Base-by-base conservation (phyloP, 2,329 filamentous ascomycete species). In the Fusarium nygamai region DNA sequence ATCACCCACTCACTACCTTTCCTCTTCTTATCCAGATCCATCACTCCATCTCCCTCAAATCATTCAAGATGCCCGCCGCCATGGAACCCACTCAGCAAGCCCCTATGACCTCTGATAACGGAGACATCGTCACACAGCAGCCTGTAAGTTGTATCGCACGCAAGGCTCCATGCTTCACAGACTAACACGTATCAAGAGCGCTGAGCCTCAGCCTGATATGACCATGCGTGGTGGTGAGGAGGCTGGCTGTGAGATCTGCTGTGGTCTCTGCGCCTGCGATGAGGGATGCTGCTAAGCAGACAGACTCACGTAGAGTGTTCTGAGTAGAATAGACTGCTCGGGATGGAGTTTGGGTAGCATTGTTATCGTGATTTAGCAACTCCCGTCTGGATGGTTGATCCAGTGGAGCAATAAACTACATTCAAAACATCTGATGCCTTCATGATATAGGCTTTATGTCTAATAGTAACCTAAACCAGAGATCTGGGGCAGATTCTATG, bases 231-330 rank as follows among this genome's bases (percentile, higher is more conserved):
- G 84, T 76, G 84, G 84, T 73, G 84, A 86, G 72, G 84, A 86
- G 69, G 84, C 83, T 41, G 84, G 84, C 43, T 86, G 84, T 66
- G 84, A 85, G 75, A 76, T 85, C 69, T 86, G 84, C 81, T 86
- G 84, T 67, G 84, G 84, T 65, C 82, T 86, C 67, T 86, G 84
- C 78, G 84, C 78, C 58, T 86, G 84, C 74, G 78, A 86, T 2
- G 84, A 86, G 73, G 78, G 76, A 29, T 86, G 84, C 80, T 86
- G 84, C 78, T 86, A 64, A 71, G 48, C 61, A 38, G 36, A 38
- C 22, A 27, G 43, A 14, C 33, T 62, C 46, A 29, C 36, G 33
- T 64, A 44, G 27, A 39, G 54, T 27, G 39, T 67, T 36, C 50
- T 51, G 24, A 27, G 43, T 54, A 31, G 38, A 16, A 46, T 63